These are phyloP conservation scores for Cryptococcus hybrid DNA, from an alignment of 1,284 basidiomycete genomes.

Conservation along the genomic window DNA sequence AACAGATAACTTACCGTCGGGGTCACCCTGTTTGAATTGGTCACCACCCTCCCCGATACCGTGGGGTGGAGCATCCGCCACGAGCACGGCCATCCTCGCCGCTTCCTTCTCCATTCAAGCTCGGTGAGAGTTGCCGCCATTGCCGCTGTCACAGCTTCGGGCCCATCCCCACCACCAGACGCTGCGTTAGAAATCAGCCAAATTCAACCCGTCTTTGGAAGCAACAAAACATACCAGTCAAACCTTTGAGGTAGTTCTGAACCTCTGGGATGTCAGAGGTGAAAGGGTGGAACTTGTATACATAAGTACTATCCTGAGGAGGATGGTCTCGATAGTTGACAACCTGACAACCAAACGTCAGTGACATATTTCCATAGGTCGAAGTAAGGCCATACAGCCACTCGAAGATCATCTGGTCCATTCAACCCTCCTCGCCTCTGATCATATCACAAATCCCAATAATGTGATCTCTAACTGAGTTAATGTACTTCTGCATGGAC, in stretches of 20 bases:
- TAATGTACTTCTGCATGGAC: slow-evolving; percentile 53
- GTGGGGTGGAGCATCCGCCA: slow-evolving; percentile 97
- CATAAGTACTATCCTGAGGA: slow-evolving; percentile 90
- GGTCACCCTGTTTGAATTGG: slow-evolving; percentile 82
- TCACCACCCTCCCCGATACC: slow-evolving; percentile 53
- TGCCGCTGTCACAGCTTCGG: slow-evolving; percentile 95
- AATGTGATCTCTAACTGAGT: slow-evolving; percentile 92
- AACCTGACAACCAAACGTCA: slow-evolving; percentile 23
- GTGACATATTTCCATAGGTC: background rate
- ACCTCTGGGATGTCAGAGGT: slow-evolving; percentile 86
- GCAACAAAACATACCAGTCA: slow-evolving; percentile 32
- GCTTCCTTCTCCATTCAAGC: slow-evolving; percentile 90
- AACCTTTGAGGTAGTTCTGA: slow-evolving; percentile 71
- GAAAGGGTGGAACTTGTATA: slow-evolving; percentile 92
- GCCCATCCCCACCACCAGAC: slow-evolving; percentile 94
- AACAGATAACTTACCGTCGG: slow-evolving; percentile 58
- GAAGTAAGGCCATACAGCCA: slow-evolving; percentile 60
- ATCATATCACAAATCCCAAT: slow-evolving; percentile 96
- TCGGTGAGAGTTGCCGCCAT: slow-evolving; percentile 74
- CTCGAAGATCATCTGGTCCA: slow-evolving; percentile 78
- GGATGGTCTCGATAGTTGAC: slow-evolving; percentile 92
- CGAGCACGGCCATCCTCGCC: slow-evolving; percentile 92
- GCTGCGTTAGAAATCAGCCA: slow-evolving; percentile 59
- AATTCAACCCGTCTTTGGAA: background rate
- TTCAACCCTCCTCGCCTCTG: slow-evolving; percentile 88